phyloP scores from a whole-genome alignment of 2,329 filamentous ascomycete species.

The Diaporthe caulivora region DNA sequence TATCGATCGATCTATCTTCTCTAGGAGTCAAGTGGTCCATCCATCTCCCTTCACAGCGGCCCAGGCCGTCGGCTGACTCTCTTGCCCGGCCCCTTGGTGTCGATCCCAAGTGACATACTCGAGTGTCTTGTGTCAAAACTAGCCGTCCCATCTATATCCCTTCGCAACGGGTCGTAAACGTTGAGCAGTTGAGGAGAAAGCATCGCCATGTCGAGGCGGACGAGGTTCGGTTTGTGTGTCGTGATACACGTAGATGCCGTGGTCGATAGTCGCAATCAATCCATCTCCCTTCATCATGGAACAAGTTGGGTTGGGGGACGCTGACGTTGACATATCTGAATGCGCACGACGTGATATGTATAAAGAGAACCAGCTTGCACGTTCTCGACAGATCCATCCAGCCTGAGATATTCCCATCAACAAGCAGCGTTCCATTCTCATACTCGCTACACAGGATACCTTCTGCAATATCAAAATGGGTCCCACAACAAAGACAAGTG shows the following conservation, averaged over 20 bases:
- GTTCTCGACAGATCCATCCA: background rate
- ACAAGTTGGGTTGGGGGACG: background rate
- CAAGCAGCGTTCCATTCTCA: background rate
- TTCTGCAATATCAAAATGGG: background rate
- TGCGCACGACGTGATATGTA: constrained; percentile 7
- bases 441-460: background rate
- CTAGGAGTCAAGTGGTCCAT: background rate
- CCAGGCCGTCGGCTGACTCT: background rate
- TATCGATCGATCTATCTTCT: background rate
- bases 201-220: constrained; percentile 3
- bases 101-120: background rate
- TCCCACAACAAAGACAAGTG: background rate
- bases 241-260: constrained; percentile 4
- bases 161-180: background rate
- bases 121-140: constrained; percentile 18
- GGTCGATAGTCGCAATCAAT: constrained; percentile 19
- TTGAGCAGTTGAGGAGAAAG: background rate
- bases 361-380: background rate
- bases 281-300: constrained; percentile 16
- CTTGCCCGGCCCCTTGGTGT: background rate
- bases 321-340: background rate
- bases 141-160: constrained; percentile 12
- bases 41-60: constrained; percentile 12
- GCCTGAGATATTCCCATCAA: background rate
- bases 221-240: background rate